Conservation (phyloP, 73 alveolate genomes). For the Blepharisma stoltei region DNA sequence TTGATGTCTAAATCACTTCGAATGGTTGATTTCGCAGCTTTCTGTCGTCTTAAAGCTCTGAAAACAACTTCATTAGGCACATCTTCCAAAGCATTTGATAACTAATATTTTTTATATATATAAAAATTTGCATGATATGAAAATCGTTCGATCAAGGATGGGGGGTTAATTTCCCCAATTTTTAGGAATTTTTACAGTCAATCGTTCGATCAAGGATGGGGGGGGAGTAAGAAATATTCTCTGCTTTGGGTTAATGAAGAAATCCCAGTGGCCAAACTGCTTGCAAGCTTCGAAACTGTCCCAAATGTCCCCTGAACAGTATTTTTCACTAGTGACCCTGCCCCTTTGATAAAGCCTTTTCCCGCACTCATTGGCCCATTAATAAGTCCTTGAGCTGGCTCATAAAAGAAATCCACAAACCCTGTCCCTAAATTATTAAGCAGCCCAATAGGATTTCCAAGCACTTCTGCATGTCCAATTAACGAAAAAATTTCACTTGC, state of each 20-base stretch:
- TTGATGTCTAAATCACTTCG: too few species aligned
- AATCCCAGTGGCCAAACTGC: slow-evolving; percentile 83
- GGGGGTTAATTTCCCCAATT: too few species aligned
- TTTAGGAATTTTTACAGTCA: too few species aligned
- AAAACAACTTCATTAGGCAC: too few species aligned
- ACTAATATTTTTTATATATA: too few species aligned
- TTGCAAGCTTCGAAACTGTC: slow-evolving; percentile 83
- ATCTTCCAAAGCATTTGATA: too few species aligned
- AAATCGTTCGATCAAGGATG: too few species aligned
- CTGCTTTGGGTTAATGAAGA: slow-evolving; percentile 77
- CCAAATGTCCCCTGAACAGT: slow-evolving; percentile 93
- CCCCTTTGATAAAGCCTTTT: slow-evolving; percentile 85
- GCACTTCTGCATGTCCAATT: slow-evolving; percentile 87
- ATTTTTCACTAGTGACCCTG: slow-evolving; percentile 84
- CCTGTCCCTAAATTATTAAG: slow-evolving; percentile 73
- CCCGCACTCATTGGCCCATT: slow-evolving; percentile 79
- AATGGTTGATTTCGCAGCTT: too few species aligned
- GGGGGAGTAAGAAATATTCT: slow-evolving; percentile 76
- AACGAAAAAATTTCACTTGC: slow-evolving; percentile 56
- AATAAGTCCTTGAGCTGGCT: slow-evolving; percentile 76
- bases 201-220: too few species aligned
- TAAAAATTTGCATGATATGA: too few species aligned
- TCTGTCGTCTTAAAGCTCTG: too few species aligned
- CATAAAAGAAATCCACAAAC: slow-evolving; percentile 62
- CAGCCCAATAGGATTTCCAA: slow-evolving; percentile 78